Percentiles rank a stretch among this genome's conserved stretches.
phyloP scores from a whole-genome alignment of 345 rosid species.

The Excoecaria cochinchinensis region DNA sequence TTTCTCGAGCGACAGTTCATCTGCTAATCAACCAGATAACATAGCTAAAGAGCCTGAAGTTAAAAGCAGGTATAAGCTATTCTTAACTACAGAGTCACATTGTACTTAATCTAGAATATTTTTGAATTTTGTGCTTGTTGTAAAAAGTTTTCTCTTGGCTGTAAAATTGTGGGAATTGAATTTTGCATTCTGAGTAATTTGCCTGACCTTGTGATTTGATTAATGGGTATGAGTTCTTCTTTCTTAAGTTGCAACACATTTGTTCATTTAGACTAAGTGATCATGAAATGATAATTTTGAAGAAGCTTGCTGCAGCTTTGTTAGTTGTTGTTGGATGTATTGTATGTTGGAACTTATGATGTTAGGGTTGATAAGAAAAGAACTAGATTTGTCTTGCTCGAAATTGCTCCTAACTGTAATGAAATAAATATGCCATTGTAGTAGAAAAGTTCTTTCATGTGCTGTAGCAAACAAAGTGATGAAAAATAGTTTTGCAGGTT shows the following conservation, averaged over 20 bases:
- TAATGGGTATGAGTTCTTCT: not conserved
- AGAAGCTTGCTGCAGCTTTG: not conserved
- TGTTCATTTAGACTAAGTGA: not conserved
- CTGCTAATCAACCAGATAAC: conserved; percentile 11
- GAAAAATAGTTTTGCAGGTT: too few relatives aligned
- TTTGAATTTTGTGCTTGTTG: not conserved
- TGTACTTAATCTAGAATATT: not conserved
- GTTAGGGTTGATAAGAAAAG: not conserved
- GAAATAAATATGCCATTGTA: not conserved
- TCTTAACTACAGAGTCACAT: not conserved
- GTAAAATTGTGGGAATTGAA: not conserved
- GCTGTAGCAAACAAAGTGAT: not conserved
- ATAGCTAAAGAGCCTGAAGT: conserved; percentile 27
- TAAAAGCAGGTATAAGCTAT: conserved; percentile 45
- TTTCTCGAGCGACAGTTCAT: conserved; percentile 23
- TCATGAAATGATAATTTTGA: not conserved
- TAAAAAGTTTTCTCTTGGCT: not conserved
- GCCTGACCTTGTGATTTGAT: not conserved
- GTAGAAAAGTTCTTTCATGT: not conserved
- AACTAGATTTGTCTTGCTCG: not conserved
- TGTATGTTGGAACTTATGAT: not conserved
- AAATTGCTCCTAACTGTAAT: not conserved
- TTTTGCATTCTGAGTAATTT: not conserved
- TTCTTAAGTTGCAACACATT: not conserved
- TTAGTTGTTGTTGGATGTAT: not conserved